Percentiles rank a stretch among this genome's conserved stretches.
These are phyloP conservation scores for Aphanomyces stellatus DNA, from an alignment of 352 stramenopile species.

Conservation along the genomic window DNA sequence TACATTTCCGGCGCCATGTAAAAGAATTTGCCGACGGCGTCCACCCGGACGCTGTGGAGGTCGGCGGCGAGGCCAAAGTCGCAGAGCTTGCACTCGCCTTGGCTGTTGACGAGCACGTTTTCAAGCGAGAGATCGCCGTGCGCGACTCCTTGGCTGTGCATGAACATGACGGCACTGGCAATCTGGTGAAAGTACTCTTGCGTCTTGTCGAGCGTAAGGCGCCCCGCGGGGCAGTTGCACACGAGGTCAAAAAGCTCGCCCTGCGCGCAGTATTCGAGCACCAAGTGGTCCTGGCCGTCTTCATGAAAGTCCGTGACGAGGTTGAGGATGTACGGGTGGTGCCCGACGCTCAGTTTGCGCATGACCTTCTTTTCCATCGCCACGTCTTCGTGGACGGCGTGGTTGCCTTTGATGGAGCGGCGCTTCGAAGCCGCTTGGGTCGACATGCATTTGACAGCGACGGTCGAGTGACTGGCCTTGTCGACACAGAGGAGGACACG, in stretches of 20 bases:
- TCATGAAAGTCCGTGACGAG: conserved; percentile 14
- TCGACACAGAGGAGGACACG: conserved; percentile 72
- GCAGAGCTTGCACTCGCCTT: conserved; percentile 51
- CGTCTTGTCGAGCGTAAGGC: background rate
- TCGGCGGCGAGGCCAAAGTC: conserved; percentile 56
- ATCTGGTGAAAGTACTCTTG: conserved; percentile 21
- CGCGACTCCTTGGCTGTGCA: conserved; percentile 49
- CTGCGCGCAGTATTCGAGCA: conserved; percentile 13
- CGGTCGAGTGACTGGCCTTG: conserved; percentile 42
- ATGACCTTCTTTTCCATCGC: conserved; percentile 3
- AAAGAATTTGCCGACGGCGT: conserved; percentile 28
- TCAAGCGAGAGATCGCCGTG: conserved; percentile 64
- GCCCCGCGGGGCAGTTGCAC: background rate
- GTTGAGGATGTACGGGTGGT: conserved; percentile 21
- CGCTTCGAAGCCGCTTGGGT: conserved; percentile 8
- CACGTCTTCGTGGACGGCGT: background rate
- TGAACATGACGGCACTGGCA: conserved; percentile 29
- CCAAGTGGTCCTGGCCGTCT: conserved; percentile 1
- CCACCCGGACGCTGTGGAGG: conserved; percentile 34
- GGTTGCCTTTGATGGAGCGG: conserved; percentile 1
- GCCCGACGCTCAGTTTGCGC: conserved; percentile 21
- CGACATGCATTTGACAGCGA: conserved; percentile 69
- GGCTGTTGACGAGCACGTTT: conserved; percentile 59
- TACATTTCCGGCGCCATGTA: conserved; percentile 54
- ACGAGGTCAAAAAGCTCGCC: conserved; percentile 17